These are phyloP conservation scores for Trichophyton equinum DNA, from an alignment of 2,329 filamentous ascomycete species.

Conservation along the genomic window DNA sequence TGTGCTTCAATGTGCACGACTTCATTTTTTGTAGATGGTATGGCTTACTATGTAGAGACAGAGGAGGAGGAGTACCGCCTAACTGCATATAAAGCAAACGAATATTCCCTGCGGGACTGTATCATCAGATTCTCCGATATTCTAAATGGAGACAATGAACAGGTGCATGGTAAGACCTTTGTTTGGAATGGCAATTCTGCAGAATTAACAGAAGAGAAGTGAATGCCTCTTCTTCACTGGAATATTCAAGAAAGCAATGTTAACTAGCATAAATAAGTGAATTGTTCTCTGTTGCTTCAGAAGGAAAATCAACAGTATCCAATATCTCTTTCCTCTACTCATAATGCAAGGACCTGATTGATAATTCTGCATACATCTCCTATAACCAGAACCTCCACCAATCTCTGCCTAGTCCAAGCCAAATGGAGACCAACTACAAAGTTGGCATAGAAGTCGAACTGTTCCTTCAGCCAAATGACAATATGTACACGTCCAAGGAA, in stretches of 20 bases:
- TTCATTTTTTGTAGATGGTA: constrained; percentile 14
- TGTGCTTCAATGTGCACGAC: constrained; percentile 15
- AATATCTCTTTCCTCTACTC: no score
- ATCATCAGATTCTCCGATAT: constrained; percentile 4
- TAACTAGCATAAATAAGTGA: no score
- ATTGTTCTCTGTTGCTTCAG: no score
- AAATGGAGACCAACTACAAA: no score
- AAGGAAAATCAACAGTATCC: no score
- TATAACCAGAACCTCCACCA: no score
- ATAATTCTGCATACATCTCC: no score
- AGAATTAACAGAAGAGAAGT: constrained; percentile 1
- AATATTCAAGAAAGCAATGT: not conserved
- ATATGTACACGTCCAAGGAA: not conserved
- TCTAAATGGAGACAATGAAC: not conserved
- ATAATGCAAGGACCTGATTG: no score
- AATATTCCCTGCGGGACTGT: not conserved
- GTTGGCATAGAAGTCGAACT: no score
- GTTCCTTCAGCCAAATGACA: no score
- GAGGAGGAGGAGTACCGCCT: constrained; percentile 3
- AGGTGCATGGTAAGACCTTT: not conserved
- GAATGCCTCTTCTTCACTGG: not conserved
- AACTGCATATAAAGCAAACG: constrained; percentile 5
- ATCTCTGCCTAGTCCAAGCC: no score
- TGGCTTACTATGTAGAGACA: constrained; percentile 16
- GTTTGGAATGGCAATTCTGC: constrained; percentile 2